Percentiles rank a stretch among this genome's conserved stretches.
Conservation (phyloP, 2,329 filamentous ascomycete species). For the Phyllosticta paracitricarpa region DNA sequence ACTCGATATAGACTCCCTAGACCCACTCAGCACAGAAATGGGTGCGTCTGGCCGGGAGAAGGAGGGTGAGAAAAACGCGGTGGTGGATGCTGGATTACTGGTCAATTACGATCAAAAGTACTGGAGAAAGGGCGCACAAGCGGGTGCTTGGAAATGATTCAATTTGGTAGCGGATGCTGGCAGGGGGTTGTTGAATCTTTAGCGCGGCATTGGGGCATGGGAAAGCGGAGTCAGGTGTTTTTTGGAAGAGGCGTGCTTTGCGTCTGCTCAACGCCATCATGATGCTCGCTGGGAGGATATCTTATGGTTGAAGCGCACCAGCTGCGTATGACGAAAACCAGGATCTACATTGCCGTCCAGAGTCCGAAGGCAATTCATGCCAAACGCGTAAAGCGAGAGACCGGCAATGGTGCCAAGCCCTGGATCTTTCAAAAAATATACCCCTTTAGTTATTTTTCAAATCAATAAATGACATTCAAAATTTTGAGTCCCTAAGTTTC, state of each 20-base stretch:
- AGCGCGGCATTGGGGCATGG: neutral
- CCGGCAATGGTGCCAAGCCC: neutral
- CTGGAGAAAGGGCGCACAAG: conserved; percentile 41
- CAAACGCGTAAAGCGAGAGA: no score
- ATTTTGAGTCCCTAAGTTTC: neutral
- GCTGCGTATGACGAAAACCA: neutral
- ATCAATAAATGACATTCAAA: neutral
- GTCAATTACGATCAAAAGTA: conserved; percentile 53
- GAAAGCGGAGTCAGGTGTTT: neutral
- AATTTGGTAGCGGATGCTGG: neutral
- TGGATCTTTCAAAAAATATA: neutral
- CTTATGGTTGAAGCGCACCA: no score
- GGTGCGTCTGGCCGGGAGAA: neutral
- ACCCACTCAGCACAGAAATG: neutral
- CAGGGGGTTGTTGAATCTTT: neutral
- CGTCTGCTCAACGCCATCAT: neutral
- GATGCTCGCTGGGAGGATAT: neutral
- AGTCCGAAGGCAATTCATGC: no score
- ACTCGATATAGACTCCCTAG: conserved; percentile 11
- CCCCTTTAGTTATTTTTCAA: neutral
- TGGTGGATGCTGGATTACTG: conserved; percentile 30
- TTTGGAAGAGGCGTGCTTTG: neutral
- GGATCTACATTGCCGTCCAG: no score
- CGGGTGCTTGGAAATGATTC: conserved; percentile 17
- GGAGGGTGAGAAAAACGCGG: conserved; percentile 17